A percentile compares a stretch with the other conserved stretches of the same genome.
Evolutionary conservation across 306 rosid species (phyloP).

Genomic region (Trifolium repens): DNA sequence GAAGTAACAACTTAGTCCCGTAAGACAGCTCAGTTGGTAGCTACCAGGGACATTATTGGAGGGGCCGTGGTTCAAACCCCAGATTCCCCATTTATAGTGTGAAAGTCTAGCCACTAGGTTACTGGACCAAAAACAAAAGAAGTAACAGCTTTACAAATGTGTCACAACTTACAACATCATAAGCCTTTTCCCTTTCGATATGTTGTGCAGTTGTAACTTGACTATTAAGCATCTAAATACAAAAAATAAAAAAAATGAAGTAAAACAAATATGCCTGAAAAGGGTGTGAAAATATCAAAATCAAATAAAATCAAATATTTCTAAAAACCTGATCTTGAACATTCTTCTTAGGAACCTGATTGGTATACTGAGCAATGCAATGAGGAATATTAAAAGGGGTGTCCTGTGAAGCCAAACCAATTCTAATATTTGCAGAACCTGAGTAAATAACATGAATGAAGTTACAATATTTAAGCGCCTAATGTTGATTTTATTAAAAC

Average conservation of each 20-base stretch:
- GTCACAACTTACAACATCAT: constrained; percentile 70
- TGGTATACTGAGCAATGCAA: constrained; percentile 83
- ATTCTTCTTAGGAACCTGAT: constrained; percentile 67
- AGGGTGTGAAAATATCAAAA: neutral
- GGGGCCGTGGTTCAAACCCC: no score
- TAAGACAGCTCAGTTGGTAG: no score
- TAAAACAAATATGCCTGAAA: constrained; percentile 3
- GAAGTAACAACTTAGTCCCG: neutral
- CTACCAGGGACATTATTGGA: no score
- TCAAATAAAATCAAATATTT: neutral
- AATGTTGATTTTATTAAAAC: neutral
- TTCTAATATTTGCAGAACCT: constrained; percentile 90
- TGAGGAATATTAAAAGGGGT: constrained; percentile 77
- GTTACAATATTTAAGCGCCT: constrained; percentile 26
- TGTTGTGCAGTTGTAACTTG: constrained; percentile 72
- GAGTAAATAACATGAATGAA: constrained; percentile 24
- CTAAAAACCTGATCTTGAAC: constrained; percentile 82
- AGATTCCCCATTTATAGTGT: no score
- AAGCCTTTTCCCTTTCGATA: constrained; percentile 86
- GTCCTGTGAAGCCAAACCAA: constrained; percentile 90
- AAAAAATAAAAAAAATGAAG: constrained; percentile 35
- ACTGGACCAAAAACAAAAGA: neutral
- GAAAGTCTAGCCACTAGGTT: no score
- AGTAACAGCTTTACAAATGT: constrained; percentile 24
- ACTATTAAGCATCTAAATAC: constrained; percentile 73